These are phyloP conservation scores for Mrakiaceae sp. DNA, from an alignment of 1,284 basidiomycete species.

Conservation along the genomic window DNA sequence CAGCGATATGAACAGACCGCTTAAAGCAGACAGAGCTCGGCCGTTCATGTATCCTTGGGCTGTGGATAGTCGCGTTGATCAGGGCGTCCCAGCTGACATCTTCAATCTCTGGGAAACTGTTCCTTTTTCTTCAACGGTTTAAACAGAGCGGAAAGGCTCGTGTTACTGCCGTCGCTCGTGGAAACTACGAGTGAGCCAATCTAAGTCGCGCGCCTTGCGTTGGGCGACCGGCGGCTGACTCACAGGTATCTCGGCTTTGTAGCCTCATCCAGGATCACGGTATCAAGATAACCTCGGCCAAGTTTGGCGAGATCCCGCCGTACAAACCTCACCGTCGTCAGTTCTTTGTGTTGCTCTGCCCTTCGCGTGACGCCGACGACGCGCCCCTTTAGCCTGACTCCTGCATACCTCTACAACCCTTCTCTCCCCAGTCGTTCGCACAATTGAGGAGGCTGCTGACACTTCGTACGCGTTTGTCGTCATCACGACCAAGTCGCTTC, in stretches of 20 bases:
- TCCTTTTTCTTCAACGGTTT: not conserved
- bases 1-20: too few species aligned
- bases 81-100: not conserved
- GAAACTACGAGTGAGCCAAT: slow-evolving; percentile 45
- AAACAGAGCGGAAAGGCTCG: slow-evolving; percentile 44
- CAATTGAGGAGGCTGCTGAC: slow-evolving; percentile 50
- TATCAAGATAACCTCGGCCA: slow-evolving; percentile 46
- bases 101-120: slow-evolving; percentile 1
- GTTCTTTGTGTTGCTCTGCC: slow-evolving; percentile 19
- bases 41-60: too few species aligned
- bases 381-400: too few species aligned
- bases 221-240: too few species aligned
- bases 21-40: too few species aligned
- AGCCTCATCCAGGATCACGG: slow-evolving; percentile 39
- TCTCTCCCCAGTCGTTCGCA: slow-evolving; percentile 44
- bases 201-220: too few species aligned
- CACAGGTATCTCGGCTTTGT: too few species aligned
- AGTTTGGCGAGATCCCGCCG: slow-evolving; percentile 46
- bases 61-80: not conserved
- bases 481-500: slow-evolving; percentile 59
- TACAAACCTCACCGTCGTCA: slow-evolving; percentile 55
- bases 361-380: not conserved
- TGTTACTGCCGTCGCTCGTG: slow-evolving; percentile 63
- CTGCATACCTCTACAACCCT: not conserved
- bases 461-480: slow-evolving; percentile 53